Evolutionary conservation across 495 filamentous ascomycete genomes (phyloP), one percentile per base, ranked within the genome.

Genomic region (Hypoxylon fuscum): DNA sequence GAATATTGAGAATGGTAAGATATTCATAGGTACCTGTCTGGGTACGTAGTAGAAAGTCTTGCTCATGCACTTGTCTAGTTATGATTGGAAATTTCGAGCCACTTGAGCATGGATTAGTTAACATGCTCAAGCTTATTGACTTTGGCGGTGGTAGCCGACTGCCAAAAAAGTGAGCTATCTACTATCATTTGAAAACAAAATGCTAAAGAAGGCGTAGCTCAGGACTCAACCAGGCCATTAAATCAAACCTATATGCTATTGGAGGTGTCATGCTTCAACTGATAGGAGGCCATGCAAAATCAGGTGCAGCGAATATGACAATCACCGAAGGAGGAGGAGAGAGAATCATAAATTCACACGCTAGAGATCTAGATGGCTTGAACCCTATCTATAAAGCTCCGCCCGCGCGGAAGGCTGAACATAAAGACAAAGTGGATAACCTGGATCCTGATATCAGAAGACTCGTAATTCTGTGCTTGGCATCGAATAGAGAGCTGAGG

Each of bases 401-500:
- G 4, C 8, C n/a, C 11, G 25, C 23, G 2, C 1, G 4, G 8
- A 32, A 37, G 20, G 54, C 54, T 1, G 17, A 20, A 1, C 67
- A 69, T 12, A 32, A 18, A 25, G 18, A 38, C 3, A 54, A 37
- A 20, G 22, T 64, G 22, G 34, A 54, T 0, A 64, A 64, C n/a
- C 41, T 69, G n/a, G 66, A 66, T 34, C 35, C 48, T 10, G 58
- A 66, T 35, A 54, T 69, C 37, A 59, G 54, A 43, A 59, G 52
- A 14, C 58, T 66, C 17, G 23, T 66, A 0, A 21, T 50, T 3
- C 22, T n/a, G 15, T 69, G 60, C 17, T 5, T 66, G 3, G 66
- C 66, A 10, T 3, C 31, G 1, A 18, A 31, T 1, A 2, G 31
- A n/a, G 25, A 46, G 2, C 27, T 59, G 5, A 47, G 66, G 18